A percentile compares a stretch with the other conserved stretches of the same genome.
Evolutionary conservation across 2,329 filamentous ascomycete species (phyloP).

Genomic region (Fusarium tuaranense): DNA sequence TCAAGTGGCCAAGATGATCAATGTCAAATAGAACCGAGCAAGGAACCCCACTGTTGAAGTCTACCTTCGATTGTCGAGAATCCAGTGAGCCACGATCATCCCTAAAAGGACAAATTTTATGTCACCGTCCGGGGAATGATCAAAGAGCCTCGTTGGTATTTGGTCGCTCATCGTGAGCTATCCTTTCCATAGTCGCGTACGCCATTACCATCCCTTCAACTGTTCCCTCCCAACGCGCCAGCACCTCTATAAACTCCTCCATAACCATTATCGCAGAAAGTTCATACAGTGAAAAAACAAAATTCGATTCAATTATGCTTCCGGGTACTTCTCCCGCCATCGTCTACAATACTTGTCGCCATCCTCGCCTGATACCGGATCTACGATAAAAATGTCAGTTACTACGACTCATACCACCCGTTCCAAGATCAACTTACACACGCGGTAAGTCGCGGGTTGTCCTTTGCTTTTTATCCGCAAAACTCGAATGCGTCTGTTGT

Average conservation of each 20-base stretch:
- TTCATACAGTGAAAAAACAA: not conserved
- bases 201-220: not conserved
- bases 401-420: not conserved
- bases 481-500: not conserved
- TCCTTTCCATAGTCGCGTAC: not conserved
- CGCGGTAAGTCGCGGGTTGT: not conserved
- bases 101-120: rapidly evolving
- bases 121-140: no score
- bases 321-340: not conserved
- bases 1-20: not conserved
- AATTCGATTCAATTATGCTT: not conserved
- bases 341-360: not conserved
- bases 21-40: not conserved
- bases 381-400: not conserved
- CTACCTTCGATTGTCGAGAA: not conserved
- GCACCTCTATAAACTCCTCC: rapidly evolving
- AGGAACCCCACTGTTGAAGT: not conserved
- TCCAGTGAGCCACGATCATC: not conserved
- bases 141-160: no score
- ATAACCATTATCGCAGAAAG: not conserved
- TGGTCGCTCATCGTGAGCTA: no score
- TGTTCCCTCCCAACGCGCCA: not conserved
- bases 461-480: not conserved
- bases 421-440: not conserved
- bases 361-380: not conserved